Evolutionary conservation across 306 rosid species (phyloP).

Genomic region (Canavalia gladiata): DNA sequence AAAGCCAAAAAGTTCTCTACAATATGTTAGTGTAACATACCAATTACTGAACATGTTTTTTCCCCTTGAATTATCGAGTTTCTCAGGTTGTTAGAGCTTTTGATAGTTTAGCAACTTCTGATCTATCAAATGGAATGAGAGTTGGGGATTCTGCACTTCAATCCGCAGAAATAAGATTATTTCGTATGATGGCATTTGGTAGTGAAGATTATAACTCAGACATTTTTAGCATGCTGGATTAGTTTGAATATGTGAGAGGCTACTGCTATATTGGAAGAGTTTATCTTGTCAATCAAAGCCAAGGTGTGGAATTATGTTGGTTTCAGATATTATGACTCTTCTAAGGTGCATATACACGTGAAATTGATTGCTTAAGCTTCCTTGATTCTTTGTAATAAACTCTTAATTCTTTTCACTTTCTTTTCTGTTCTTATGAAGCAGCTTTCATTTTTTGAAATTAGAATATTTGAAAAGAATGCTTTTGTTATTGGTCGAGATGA

Average conservation of each 20-base stretch:
- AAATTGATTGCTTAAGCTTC: background rate
- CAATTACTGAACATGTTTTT: background rate
- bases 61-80: background rate
- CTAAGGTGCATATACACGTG: background rate
- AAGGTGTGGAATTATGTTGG: background rate
- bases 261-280: background rate
- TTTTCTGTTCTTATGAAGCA: background rate
- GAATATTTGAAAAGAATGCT: background rate
- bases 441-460: background rate
- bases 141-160: background rate
- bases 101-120: conserved; percentile 15
- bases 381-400: conserved; percentile 14
- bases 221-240: background rate
- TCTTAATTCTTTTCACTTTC: background rate
- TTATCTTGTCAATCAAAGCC: background rate
- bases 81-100: conserved; percentile 34
- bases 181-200: conserved; percentile 23
- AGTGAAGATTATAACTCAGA: background rate
- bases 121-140: conserved; percentile 30
- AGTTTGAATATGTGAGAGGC: background rate
- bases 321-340: background rate
- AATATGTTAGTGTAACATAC: background rate
- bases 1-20: background rate
- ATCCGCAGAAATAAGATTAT: conserved; percentile 22
- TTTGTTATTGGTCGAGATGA: background rate